These are phyloP conservation scores for Russula earlei DNA, from an alignment of 768 basidiomycete genomes.

Conservation along the genomic window DNA sequence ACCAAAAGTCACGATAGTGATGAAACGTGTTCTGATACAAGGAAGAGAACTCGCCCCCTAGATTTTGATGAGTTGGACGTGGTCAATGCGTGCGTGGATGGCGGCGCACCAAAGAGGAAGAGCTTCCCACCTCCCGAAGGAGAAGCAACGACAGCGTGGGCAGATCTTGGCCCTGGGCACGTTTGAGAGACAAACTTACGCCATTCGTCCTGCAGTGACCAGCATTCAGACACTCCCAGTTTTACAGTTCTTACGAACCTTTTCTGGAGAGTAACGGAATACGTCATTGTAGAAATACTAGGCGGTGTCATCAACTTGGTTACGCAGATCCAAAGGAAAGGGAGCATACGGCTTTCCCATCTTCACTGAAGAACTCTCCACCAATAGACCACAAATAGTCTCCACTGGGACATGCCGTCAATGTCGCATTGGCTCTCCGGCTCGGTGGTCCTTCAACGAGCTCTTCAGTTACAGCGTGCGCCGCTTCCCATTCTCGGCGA, in stretches of 20 bases:
- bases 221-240: background rate
- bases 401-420: slow-evolving; percentile 72
- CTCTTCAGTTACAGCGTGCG: slow-evolving; percentile 80
- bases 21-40: slow-evolving; percentile 77
- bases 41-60: slow-evolving; percentile 82
- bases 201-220: slow-evolving; percentile 66
- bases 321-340: background rate
- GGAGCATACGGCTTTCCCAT: slow-evolving; percentile 60
- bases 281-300: slow-evolving; percentile 86
- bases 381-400: slow-evolving; percentile 80
- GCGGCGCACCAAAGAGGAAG: slow-evolving; percentile 59
- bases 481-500: slow-evolving; percentile 73
- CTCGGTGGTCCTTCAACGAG: slow-evolving; percentile 75
- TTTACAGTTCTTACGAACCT: slow-evolving; percentile 33
- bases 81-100: background rate
- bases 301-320: background rate
- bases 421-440: slow-evolving; percentile 72
- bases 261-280: slow-evolving; percentile 78
- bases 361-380: slow-evolving; percentile 83
- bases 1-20: slow-evolving; percentile 86
- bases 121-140: slow-evolving; percentile 79
- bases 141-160: slow-evolving; percentile 70
- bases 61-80: background rate
- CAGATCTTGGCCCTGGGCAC: slow-evolving; percentile 80
- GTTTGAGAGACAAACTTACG: slow-evolving; percentile 74